Base-by-base conservation (phyloP, 192 early-diverging fungal species). In the Dimargaris cristalligena region DNA sequence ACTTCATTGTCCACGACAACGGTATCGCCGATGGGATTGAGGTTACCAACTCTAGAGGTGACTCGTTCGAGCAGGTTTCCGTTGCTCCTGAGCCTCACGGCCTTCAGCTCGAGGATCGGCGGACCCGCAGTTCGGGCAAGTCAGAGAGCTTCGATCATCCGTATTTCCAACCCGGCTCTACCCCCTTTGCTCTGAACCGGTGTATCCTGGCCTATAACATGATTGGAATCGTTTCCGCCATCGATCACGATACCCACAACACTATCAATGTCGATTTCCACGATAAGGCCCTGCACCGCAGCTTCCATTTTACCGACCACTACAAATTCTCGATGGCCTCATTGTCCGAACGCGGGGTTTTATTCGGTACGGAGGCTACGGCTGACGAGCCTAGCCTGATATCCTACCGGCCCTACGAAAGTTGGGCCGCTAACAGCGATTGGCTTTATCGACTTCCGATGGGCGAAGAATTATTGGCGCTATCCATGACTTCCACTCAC, bases 1-100 rank as follows among this genome's bases (percentile, higher is more conserved):
- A 91, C 58, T 95, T 95, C 80, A 81, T 95, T 0, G 86, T 83
- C 0, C 89, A 92, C 63, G 92, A 95, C 65, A 88, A 92, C 57
- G 86, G 82, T 16, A n/a, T n/a, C n/a, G n/a, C n/a, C n/a, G n/a
- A n/a, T n/a, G n/a, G n/a, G n/a, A n/a, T n/a, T n/a, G n/a, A n/a
- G n/a, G n/a, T n/a, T n/a, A n/a, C n/a, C n/a, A n/a, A n/a, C n/a
- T n/a, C n/a, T n/a, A n/a, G n/a, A n/a, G n/a, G n/a, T n/a, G n/a
- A n/a, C n/a, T n/a, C n/a, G n/a, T n/a, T n/a, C n/a, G n/a, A n/a
- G n/a, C n/a, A n/a, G n/a, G n/a, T n/a, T n/a, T n/a, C n/a, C n/a
- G n/a, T n/a, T n/a, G n/a, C n/a, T n/a, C n/a, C n/a, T n/a, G n/a
- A n/a, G n/a, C n/a, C n/a, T n/a, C n/a, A n/a, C n/a, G n/a, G n/a